Percentiles rank a stretch among this genome's conserved stretches.
Evolutionary conservation across 2,329 filamentous ascomycete species (phyloP).

Genomic region (Trichophyton verrucosum): DNA sequence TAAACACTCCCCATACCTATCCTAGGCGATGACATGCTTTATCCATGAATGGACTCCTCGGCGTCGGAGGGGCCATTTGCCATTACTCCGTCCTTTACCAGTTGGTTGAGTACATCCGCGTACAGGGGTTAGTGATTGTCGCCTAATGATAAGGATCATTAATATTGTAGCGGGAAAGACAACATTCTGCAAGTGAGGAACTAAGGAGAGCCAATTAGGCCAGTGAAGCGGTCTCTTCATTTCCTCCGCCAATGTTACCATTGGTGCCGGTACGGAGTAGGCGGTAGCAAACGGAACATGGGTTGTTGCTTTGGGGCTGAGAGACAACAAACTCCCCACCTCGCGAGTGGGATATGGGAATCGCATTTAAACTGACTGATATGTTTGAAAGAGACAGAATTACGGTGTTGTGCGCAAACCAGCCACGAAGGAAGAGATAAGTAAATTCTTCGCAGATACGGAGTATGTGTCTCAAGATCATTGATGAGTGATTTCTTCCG

Average conservation of each 20-base stretch:
- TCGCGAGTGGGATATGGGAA: not conserved
- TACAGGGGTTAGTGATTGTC: not conserved
- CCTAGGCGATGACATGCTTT: not conserved
- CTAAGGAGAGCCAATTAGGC: not conserved
- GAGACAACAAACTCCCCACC: not conserved
- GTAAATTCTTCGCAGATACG: not conserved
- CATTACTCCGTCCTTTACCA: not conserved
- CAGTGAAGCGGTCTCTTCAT: not conserved
- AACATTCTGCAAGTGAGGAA: not conserved
- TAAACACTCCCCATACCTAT: not conserved
- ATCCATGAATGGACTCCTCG: not conserved
- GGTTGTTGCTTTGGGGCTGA: not conserved
- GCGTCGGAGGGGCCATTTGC: not conserved
- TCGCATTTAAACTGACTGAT: not conserved
- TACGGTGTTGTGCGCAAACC: not conserved
- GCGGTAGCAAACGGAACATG: not conserved
- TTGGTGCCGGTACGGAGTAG: not conserved
- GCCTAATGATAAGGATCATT: not conserved
- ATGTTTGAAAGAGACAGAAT: not conserved
- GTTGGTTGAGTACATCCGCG: conserved; percentile 7
- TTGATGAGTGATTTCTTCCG: not conserved
- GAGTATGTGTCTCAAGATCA: not conserved
- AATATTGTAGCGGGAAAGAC: too few species aligned
- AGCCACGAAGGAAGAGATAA: not conserved
- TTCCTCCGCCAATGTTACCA: not conserved